phyloP scores from a whole-genome alignment of 257 asterid genomes.

The Scutellaria baicalensis region DNA sequence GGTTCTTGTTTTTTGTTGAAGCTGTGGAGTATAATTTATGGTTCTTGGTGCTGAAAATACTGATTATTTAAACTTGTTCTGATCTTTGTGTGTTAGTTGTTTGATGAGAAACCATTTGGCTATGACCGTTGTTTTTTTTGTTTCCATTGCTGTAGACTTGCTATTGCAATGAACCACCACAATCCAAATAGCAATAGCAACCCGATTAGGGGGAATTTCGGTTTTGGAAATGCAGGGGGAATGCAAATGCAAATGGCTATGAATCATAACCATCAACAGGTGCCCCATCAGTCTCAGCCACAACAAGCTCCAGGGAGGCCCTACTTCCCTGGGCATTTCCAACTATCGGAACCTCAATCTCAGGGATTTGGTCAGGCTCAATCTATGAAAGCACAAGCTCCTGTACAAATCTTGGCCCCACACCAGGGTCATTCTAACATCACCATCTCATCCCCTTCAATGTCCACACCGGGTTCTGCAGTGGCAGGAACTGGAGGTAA shows the following conservation, averaged over 20 bases:
- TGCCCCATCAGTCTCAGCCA: constrained; percentile 30
- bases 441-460: constrained; percentile 38
- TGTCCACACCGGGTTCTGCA: constrained; percentile 45
- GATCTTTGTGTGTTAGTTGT: neutral
- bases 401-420: constrained; percentile 29
- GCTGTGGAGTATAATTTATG: neutral
- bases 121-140: neutral
- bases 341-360: constrained; percentile 38
- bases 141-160: constrained; percentile 1
- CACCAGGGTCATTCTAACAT: constrained; percentile 25
- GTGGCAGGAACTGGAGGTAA: constrained; percentile 36
- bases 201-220: constrained; percentile 30
- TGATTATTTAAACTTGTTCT: neutral
- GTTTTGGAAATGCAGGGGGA: constrained; percentile 30
- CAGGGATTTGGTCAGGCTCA: constrained; percentile 28
- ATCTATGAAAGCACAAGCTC: constrained; percentile 25
- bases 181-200: constrained; percentile 24
- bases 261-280: constrained; percentile 36
- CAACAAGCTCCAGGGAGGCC: constrained; percentile 39
- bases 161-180: constrained; percentile 32
- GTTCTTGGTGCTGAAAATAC: neutral
- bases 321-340: constrained; percentile 66
- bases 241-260: constrained; percentile 30
- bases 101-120: neutral
- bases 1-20: neutral